Conservation (phyloP, 805 yeast species). For the Komagataella pastoris region DNA sequence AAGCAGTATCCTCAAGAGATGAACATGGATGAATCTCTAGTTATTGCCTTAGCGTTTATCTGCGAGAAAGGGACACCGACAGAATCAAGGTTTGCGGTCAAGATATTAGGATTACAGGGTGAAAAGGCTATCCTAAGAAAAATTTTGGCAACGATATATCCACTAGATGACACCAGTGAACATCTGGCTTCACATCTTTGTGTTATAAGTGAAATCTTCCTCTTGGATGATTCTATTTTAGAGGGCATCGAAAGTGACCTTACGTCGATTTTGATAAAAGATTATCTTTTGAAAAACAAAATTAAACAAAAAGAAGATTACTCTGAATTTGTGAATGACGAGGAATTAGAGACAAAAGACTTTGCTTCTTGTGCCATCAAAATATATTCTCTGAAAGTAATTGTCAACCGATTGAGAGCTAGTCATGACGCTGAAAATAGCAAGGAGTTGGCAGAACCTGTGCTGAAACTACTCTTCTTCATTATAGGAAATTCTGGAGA, state of each 20-base stretch:
- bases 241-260: slow-evolving; percentile 44
- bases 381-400: slow-evolving; percentile 31
- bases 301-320: slow-evolving; percentile 15
- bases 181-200: slow-evolving; percentile 42
- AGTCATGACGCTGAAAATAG: slow-evolving; percentile 22
- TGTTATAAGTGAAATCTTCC: slow-evolving; percentile 44
- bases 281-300: slow-evolving; percentile 43
- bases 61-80: slow-evolving; percentile 38
- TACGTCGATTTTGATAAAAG: slow-evolving; percentile 45
- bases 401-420: slow-evolving; percentile 45
- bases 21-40: slow-evolving; percentile 29
- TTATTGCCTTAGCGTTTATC: slow-evolving; percentile 28
- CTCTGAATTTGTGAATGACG: slow-evolving; percentile 14
- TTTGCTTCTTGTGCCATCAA: slow-evolving; percentile 12
- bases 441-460: slow-evolving; percentile 39
- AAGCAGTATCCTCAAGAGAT: slow-evolving; percentile 34
- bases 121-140: slow-evolving; percentile 25
- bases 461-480: slow-evolving; percentile 52
- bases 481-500: slow-evolving; percentile 72
- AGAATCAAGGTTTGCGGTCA: slow-evolving; percentile 55
- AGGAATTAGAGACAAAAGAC: slow-evolving; percentile 6
- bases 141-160: slow-evolving; percentile 31
- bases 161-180: slow-evolving; percentile 25
- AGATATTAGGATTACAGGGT: slow-evolving; percentile 32
- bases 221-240: slow-evolving; percentile 27